phyloP scores from a whole-genome alignment of 768 basidiomycete genomes.

The Psilocybe azurescens region DNA sequence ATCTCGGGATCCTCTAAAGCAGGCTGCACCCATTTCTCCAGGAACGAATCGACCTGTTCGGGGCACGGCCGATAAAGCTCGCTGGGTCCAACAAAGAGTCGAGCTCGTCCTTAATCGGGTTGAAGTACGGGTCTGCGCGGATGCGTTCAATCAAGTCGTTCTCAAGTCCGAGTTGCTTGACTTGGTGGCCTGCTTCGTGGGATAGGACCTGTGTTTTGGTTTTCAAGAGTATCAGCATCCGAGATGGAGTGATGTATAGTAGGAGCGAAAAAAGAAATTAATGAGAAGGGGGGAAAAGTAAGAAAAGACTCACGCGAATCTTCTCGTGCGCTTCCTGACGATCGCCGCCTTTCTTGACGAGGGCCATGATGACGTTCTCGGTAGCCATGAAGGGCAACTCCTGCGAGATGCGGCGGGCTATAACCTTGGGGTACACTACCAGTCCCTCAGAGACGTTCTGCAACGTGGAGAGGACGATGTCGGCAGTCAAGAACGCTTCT shows the following conservation, averaged over 20 bases:
- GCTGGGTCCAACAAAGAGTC: conserved; percentile 81
- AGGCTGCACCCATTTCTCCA: conserved; percentile 88
- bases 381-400: conserved; percentile 99
- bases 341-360: conserved; percentile 94
- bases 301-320: conserved; percentile 65
- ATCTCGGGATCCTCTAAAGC: conserved; percentile 46
- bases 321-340: conserved; percentile 97
- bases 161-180: conserved; percentile 92
- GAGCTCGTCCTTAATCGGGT: conserved; percentile 81
- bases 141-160: conserved; percentile 96
- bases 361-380: conserved; percentile 99
- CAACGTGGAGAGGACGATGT: conserved; percentile 93
- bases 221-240: neutral
- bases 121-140: conserved; percentile 83
- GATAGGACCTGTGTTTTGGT: conserved; percentile 70
- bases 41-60: conserved; percentile 90
- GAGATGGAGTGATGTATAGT: too few species aligned
- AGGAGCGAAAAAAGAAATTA: neutral
- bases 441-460: conserved; percentile 97
- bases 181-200: conserved; percentile 92
- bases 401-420: conserved; percentile 88
- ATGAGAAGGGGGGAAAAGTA: neutral
- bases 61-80: conserved; percentile 93
- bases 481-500: conserved; percentile 96
- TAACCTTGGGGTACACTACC: conserved; percentile 99